A percentile compares a stretch with the other conserved stretches of the same genome.
phyloP scores from a whole-genome alignment of 2,329 filamentous ascomycete genomes.

The Aspergillus carbonarius region DNA sequence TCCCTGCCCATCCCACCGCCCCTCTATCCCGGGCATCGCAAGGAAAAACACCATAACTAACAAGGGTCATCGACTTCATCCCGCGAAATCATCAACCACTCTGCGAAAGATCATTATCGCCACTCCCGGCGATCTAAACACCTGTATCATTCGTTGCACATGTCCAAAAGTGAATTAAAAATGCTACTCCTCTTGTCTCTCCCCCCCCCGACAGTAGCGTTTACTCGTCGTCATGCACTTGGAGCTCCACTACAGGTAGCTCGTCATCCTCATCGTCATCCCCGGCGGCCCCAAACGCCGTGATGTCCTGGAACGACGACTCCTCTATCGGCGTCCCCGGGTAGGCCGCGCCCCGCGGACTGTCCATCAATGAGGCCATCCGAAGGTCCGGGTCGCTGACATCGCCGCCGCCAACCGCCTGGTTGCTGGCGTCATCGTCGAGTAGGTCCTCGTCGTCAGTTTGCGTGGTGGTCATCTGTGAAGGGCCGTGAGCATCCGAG shows the following conservation, averaged over 20 bases:
- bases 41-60: conserved; percentile 2
- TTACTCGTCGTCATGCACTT: conserved; percentile 39
- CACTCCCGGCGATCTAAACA: conserved; percentile 11
- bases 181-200: background rate
- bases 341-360: conserved; percentile 20
- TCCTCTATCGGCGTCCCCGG: conserved; percentile 29
- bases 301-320: conserved; percentile 32
- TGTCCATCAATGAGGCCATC: conserved; percentile 30
- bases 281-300: conserved; percentile 32
- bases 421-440: conserved; percentile 41
- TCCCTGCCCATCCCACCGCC: background rate
- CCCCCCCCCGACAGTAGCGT: conserved; percentile 18
- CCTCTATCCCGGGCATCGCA: background rate
- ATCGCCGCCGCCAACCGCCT: conserved; percentile 39
- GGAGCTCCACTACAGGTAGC: conserved; percentile 44
- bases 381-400: conserved; percentile 35
- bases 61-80: conserved; percentile 8
- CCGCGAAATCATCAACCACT: conserved; percentile 11
- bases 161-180: conserved; percentile 16
- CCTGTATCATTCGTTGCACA: conserved; percentile 15
- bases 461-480: conserved; percentile 29
- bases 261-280: conserved; percentile 35
- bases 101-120: conserved; percentile 1
- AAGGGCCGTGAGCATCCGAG: conserved; percentile 29
- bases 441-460: conserved; percentile 35